Evolutionary conservation across 2,329 filamentous ascomycete genomes (phyloP).

Genomic region (Aotearoamyces nothofagi): DNA sequence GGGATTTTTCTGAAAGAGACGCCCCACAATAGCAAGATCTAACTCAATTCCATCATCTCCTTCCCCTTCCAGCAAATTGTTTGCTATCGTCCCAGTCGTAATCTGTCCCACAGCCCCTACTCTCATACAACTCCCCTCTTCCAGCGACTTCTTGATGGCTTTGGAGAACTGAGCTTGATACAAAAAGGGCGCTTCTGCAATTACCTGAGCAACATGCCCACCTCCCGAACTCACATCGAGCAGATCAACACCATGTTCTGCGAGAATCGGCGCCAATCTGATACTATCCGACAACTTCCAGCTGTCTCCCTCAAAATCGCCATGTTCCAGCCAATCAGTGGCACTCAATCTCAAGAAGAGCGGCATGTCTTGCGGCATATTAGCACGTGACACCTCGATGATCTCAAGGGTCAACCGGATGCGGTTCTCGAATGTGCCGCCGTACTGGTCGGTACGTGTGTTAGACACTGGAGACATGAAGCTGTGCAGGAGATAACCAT

Average conservation of each 20-base stretch:
- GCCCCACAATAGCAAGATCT: slow-evolving; percentile 31
- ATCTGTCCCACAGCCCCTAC: slow-evolving; percentile 31
- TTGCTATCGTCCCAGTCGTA: slow-evolving; percentile 24
- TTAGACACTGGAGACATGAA: slow-evolving; percentile 7
- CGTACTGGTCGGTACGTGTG: slow-evolving; percentile 7
- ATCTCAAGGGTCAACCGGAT: slow-evolving; percentile 32
- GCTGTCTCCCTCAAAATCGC: slow-evolving; percentile 33
- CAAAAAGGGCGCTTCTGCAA: slow-evolving; percentile 38
- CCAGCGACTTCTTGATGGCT: slow-evolving; percentile 52
- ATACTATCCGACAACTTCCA: slow-evolving; percentile 54
- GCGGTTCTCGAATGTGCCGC: slow-evolving; percentile 8
- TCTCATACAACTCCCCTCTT: slow-evolving; percentile 37
- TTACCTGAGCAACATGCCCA: slow-evolving; percentile 39
- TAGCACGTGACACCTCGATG: no score
- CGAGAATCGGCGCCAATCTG: slow-evolving; percentile 41
- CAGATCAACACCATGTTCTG: slow-evolving; percentile 54
- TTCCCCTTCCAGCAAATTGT: slow-evolving; percentile 28
- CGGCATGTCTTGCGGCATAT: slow-evolving; percentile 49
- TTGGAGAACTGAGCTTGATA: slow-evolving; percentile 59
- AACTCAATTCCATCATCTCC: no score
- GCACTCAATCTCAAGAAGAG: slow-evolving; percentile 59
- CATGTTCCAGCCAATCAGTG: slow-evolving; percentile 60
- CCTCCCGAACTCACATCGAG: slow-evolving; percentile 58
- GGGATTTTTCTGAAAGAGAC: slow-evolving; percentile 40
- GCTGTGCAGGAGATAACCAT: slow-evolving; percentile 9